Base-by-base conservation (phyloP, 1,139 yeast genomes). In the Dujonia santamariae region DNA sequence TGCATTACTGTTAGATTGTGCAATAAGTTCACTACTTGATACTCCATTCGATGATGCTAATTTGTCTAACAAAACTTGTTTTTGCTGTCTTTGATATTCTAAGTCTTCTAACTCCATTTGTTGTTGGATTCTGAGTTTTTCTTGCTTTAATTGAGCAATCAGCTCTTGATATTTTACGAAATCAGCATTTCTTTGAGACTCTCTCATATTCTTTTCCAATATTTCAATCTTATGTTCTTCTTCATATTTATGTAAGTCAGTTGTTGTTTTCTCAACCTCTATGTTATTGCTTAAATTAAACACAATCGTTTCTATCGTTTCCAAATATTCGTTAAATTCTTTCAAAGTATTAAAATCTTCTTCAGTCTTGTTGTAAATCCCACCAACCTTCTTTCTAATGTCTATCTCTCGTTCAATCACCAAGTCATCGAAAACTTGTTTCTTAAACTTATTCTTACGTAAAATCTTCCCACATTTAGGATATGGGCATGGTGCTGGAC, bases 401-500 rank as follows among this genome's bases (percentile, higher is more conserved):
- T 92, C 98, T 28, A 94, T 87, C 53, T 92, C 99, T 44, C 84
- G 72, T 57, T 94, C 99, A 9, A 92, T 95, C 8, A 60, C 69
- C 26, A 92, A 76, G 57, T 92, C 97, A 46, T 90, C 97, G 56
- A 92, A 92, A 4, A 87, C 74, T 60, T 92, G 98, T 30, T 86
- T 77, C 61, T 92, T 92, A 66, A 92, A 92, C 60, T 80, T 80
- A 63, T 87, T 87, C 68, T 85, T 85, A 45, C 98, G 68, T 42
- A 92, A 63, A 9, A 83, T 86, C 65, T 84, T 86, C 35, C 85
- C 90, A 64, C 99, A 92, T 34, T 83, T 81, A 5, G 92, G 87
- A 56, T 88, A 90, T 1, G 98, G 98, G 57, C 98, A 92, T 18
- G 92, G 94, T 0, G 97, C 94, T 0, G 98, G 98, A 4, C 99